Percentiles rank a stretch among this genome's conserved stretches.
These are phyloP conservation scores for Leishmania turanica DNA, from an alignment of 208 protist genomes.

Conservation along the genomic window DNA sequence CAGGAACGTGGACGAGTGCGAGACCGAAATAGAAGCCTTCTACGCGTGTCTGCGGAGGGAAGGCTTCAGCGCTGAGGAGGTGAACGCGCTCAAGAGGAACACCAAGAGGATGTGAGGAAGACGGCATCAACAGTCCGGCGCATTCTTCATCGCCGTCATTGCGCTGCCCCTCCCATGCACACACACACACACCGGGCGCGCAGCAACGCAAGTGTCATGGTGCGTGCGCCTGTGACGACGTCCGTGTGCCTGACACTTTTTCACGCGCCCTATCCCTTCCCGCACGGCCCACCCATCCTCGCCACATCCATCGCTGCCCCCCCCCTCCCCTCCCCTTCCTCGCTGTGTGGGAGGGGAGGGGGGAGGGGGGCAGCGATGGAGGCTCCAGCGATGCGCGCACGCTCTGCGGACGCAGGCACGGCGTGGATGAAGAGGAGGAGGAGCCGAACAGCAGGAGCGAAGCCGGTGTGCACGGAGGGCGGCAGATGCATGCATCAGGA, in stretches of 20 bases:
- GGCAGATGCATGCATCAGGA: background rate
- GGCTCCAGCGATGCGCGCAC: background rate
- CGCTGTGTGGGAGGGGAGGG: too few species aligned
- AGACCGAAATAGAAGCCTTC: constrained; percentile 61
- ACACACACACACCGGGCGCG: background rate
- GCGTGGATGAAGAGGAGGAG: background rate
- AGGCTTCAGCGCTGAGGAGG: constrained; percentile 70
- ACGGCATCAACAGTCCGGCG: background rate
- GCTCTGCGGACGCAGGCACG: too few species aligned
- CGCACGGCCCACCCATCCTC: too few species aligned
- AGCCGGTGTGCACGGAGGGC: too few species aligned
- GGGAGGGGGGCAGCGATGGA: too few species aligned
- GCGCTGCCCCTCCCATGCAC: background rate
- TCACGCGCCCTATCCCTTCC: background rate
- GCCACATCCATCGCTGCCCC: background rate
- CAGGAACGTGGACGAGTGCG: constrained; percentile 67
- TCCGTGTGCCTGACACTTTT: background rate
- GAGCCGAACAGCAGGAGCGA: background rate
- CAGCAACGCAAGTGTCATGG: background rate
- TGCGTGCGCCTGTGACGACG: background rate
- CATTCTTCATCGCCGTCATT: background rate
- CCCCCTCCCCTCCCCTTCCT: background rate
- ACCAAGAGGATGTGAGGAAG: constrained; percentile 43
- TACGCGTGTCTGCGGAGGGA: constrained; percentile 79
- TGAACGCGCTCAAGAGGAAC: constrained; percentile 51